Evolutionary conservation across 169 alveolate species (phyloP).

Genomic region (Cryptosporidium parvum): DNA sequence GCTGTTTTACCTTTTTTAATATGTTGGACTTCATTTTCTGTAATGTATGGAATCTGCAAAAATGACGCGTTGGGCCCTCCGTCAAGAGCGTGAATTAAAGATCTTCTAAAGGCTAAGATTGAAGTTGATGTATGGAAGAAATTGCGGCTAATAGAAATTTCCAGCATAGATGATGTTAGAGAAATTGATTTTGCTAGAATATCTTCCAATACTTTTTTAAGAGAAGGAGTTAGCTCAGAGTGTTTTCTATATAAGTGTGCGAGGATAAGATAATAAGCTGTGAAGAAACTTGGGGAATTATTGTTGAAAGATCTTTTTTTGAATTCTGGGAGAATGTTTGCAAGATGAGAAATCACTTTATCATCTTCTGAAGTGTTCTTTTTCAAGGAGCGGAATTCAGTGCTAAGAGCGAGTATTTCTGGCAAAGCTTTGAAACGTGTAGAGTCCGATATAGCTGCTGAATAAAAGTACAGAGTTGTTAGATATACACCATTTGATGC

Average conservation of each 20-base stretch:
- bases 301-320: constrained; percentile 47
- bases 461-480: constrained; percentile 54
- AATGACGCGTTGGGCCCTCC: constrained; percentile 83
- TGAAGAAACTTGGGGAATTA: constrained; percentile 30
- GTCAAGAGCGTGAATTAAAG: constrained; percentile 89
- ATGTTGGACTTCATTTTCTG: constrained; percentile 81
- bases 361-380: constrained; percentile 34
- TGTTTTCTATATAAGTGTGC: constrained; percentile 64
- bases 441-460: constrained; percentile 62
- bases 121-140: constrained; percentile 62
- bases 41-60: constrained; percentile 91
- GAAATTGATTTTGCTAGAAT: constrained; percentile 22
- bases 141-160: constrained; percentile 59
- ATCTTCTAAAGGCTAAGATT: constrained; percentile 88
- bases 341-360: constrained; percentile 19
- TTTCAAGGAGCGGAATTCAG: constrained; percentile 46
- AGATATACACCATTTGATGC: constrained; percentile 76
- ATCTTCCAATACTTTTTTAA: constrained; percentile 14
- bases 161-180: constrained; percentile 52
- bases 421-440: constrained; percentile 53
- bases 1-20: constrained; percentile 85
- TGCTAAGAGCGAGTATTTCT: constrained; percentile 44
- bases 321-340: constrained; percentile 46
- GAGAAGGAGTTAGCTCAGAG: constrained; percentile 28
- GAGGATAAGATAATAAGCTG: constrained; percentile 32